Evolutionary conservation across 306 rosid species (phyloP).

Genomic region (Cercis canadensis): DNA sequence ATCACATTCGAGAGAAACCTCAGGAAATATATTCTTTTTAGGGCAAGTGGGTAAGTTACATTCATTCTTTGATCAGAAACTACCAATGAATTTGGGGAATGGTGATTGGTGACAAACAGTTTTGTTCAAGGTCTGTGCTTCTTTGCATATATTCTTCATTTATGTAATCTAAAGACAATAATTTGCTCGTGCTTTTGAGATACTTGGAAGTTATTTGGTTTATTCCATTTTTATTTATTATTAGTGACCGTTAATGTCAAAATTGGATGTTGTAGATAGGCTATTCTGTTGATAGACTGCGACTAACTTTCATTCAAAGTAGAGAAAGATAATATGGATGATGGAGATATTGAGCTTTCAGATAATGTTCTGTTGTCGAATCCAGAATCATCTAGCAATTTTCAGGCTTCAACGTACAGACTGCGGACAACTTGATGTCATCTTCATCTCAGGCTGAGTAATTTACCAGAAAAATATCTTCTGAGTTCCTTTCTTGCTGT

Average conservation of each 20-base stretch:
- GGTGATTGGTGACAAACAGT: neutral
- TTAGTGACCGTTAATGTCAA: conserved; percentile 7
- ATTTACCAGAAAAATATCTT: conserved; percentile 26
- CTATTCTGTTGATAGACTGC: conserved; percentile 34
- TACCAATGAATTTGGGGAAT: neutral
- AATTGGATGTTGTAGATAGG: conserved; percentile 41
- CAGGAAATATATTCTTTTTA: conserved; percentile 10
- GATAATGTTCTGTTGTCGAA: conserved; percentile 43
- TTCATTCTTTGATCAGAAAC: conserved; percentile 34
- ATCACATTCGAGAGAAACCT: neutral
- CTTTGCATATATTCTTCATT: conserved; percentile 44
- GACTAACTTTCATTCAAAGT: conserved; percentile 18
- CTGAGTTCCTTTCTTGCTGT: conserved; percentile 30
- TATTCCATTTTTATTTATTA: conserved; percentile 6
- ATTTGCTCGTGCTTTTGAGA: neutral
- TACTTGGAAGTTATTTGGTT: conserved; percentile 22
- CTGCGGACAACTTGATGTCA: conserved; percentile 39
- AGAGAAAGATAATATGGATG: conserved; percentile 55
- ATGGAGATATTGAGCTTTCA: conserved; percentile 58
- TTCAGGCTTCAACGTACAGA: conserved; percentile 46
- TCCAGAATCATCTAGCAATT: conserved; percentile 49
- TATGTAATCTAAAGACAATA: neutral
- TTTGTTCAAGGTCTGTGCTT: conserved; percentile 33
- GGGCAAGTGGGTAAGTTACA: conserved; percentile 28
- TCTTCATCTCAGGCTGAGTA: conserved; percentile 46